Evolutionary conservation across 768 basidiomycete species (phyloP).

Genomic region (Russula earlei): DNA sequence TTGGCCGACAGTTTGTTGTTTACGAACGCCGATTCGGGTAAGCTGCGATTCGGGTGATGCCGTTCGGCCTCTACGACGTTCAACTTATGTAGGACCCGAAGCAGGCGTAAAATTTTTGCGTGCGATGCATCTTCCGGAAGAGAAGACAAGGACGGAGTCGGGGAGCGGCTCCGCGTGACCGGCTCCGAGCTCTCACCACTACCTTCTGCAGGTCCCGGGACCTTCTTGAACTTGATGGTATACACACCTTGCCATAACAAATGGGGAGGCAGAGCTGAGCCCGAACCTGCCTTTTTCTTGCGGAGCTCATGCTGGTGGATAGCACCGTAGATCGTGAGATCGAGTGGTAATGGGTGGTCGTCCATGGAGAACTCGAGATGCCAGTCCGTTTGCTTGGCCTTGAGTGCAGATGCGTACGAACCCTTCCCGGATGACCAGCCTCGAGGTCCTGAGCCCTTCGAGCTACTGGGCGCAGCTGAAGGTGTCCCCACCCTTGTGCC

Average conservation of each 20-base stretch:
- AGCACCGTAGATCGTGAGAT: slow-evolving; percentile 93
- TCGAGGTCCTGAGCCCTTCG: slow-evolving; percentile 27
- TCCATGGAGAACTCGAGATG: slow-evolving; percentile 95
- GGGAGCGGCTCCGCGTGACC: slow-evolving; percentile 45
- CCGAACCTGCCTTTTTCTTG: slow-evolving; percentile 43
- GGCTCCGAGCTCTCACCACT: slow-evolving; percentile 38
- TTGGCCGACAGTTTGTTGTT: slow-evolving; percentile 98
- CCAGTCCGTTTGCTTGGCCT: slow-evolving; percentile 90
- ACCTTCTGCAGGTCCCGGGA: slow-evolving; percentile 56
- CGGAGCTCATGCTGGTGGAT: slow-evolving; percentile 86
- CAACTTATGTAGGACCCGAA: slow-evolving; percentile 78
- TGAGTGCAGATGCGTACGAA: slow-evolving; percentile 94
- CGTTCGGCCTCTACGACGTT: slow-evolving; percentile 67
- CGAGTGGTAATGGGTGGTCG: slow-evolving; percentile 72
- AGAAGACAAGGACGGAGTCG: slow-evolving; percentile 62
- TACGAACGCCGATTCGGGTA: slow-evolving; percentile 81
- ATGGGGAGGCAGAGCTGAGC: slow-evolving; percentile 46
- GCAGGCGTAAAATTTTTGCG: slow-evolving; percentile 81
- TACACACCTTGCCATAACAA: slow-evolving; percentile 87
- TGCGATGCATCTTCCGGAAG: slow-evolving; percentile 78
- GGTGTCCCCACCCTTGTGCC: slow-evolving; percentile 93
- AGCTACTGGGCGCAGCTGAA: slow-evolving; percentile 39
- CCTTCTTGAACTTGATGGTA: slow-evolving; percentile 88
- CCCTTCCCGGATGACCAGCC: slow-evolving; percentile 31
- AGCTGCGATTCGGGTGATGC: slow-evolving; percentile 44